Conservation (phyloP, 441 rosid species). For the Sinapis alba region DNA sequence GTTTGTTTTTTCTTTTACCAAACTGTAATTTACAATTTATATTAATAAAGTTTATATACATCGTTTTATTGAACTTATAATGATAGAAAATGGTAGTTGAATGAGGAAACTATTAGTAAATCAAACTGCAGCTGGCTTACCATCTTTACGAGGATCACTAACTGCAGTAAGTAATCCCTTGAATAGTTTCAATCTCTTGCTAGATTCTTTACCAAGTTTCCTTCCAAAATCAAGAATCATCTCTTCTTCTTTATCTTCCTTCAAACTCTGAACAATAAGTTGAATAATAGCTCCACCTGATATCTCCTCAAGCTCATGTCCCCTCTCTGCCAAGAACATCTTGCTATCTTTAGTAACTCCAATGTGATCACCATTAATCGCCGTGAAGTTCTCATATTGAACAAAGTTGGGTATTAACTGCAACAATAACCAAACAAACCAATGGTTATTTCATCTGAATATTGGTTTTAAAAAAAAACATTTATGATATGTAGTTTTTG, state of each 20-base stretch:
- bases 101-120: not conserved
- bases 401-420: conserved; percentile 72
- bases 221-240: conserved; percentile 34
- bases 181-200: conserved; percentile 11
- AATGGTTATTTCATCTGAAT: not conserved
- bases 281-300: conserved; percentile 69
- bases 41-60: not conserved
- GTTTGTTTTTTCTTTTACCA: conserved; percentile 12
- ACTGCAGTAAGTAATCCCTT: conserved; percentile 81
- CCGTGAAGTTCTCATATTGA: conserved; percentile 70
- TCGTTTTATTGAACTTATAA: conserved; percentile 1
- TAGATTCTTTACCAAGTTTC: conserved; percentile 38
- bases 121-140: conserved; percentile 84
- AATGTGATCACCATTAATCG: conserved; percentile 74
- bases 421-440: not conserved
- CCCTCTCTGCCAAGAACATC: conserved; percentile 55
- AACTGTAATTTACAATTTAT: conserved; percentile 9
- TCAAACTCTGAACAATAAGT: conserved; percentile 62
- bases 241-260: conserved; percentile 6
- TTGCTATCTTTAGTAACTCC: conserved; percentile 60
- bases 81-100: conserved; percentile 2
- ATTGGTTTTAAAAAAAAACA: not conserved
- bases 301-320: conserved; percentile 57
- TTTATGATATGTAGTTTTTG: not conserved
- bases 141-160: conserved; percentile 88